Base-by-base conservation (phyloP, 2,329 filamentous ascomycete genomes). In the Leptographium procerum region DNA sequence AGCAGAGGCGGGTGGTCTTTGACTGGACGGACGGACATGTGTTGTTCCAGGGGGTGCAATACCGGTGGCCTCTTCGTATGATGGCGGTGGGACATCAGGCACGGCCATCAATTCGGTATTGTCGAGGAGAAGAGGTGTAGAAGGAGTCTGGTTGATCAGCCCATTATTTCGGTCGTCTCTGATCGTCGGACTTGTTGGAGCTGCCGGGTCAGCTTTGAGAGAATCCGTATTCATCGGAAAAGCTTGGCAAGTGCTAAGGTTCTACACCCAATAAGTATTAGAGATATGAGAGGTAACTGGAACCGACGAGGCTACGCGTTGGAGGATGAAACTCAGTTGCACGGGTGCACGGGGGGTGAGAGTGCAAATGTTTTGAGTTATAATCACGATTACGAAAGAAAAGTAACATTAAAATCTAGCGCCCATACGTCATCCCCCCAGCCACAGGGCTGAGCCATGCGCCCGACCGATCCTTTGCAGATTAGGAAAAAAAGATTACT, bases 51-150 rank as follows among this genome's bases (percentile, higher is more conserved):
- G 1, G 2, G 34, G 47, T 7, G 55, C 45, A 29, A 61, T 58
- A 47, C 59, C 62, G 16, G 43, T 58, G 36, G 62, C 62, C 45
- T 63, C 62, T 52, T 63, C 62, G 58, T 63, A 63, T 7, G 61
- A 60, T 22, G 62, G 62, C 10, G 62, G 62, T 4, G 61, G 61
- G n/a, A 40, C 62, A 24, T 61, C 59, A 26, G 60, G 59, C 0
- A 40, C n/a, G 51, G 50, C 34, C 50, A 24, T 16, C 40, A 43
- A 7, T 13, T 43, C 22, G 13, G 28, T 4, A 33, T 19, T 47
- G 22, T 54, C 50, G 28, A 60, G 36, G 26, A 59, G 59, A 19
- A 22, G 52, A 14, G 56, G 58, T 1, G 61, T 61, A 14, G 62
- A 60, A 22, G 61, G 61, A 1, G 59, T 61, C 36, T 61, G 59